Evolutionary conservation across 176 grass and related monocot species (phyloP).

Genomic region (Elymus sibiricus): DNA sequence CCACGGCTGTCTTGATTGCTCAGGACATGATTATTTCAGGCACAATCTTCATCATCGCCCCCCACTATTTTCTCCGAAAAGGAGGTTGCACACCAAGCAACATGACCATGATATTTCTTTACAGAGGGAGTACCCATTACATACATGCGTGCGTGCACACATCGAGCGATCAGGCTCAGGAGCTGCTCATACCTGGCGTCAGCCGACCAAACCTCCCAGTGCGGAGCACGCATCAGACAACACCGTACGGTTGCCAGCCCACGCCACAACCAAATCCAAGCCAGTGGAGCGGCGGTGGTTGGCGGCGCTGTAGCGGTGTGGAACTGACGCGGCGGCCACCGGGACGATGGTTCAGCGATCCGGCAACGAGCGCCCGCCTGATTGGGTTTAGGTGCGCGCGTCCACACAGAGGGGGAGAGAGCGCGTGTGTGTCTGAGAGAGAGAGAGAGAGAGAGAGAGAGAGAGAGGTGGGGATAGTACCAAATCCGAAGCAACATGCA

Average conservation of each 20-base stretch:
- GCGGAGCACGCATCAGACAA: neutral
- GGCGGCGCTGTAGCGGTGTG: neutral
- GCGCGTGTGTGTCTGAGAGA: too few relatives aligned
- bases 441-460: too few relatives aligned
- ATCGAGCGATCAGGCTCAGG: neutral
- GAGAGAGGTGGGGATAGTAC: too few relatives aligned
- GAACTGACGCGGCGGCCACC: neutral
- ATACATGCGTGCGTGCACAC: neutral
- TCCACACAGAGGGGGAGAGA: too few relatives aligned
- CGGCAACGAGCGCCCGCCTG: neutral
- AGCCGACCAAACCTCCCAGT: neutral
- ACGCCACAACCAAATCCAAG: neutral
- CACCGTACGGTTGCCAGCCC: conserved; percentile 3
- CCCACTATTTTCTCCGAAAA: neutral
- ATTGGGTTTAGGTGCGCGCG: neutral
- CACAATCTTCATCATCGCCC: conserved; percentile 7
- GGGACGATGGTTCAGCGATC: neutral
- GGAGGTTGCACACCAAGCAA: neutral
- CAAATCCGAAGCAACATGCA: too few relatives aligned
- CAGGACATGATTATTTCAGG: neutral
- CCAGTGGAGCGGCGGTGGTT: neutral
- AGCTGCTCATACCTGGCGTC: neutral
- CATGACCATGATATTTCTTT: neutral
- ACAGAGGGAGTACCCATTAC: neutral
- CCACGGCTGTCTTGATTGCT: neutral